Evolutionary conservation across 2,329 filamentous ascomycete genomes (phyloP), one percentile per base, ranked within the genome.

Genomic region (Colletotrichum liaoningense): DNA sequence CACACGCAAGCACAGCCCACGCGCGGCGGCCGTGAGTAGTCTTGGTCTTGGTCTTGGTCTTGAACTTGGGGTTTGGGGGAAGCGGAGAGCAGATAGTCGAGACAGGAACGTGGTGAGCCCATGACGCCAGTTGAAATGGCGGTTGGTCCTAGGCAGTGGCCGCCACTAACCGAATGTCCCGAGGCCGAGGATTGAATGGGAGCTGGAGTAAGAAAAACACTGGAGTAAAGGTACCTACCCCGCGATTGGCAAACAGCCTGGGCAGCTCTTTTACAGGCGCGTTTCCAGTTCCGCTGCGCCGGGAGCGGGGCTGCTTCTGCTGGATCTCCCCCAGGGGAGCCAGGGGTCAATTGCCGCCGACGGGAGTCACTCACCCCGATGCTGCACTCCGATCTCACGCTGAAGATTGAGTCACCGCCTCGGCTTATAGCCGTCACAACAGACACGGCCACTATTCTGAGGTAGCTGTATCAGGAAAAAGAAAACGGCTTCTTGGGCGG

Each of bases 151-250:
- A 67, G 33, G 33, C 12, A 35, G 69, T 59, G 69, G 69, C 73
- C 73, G 73, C 62, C 56, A 33, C 69, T 69, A 74, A 58, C 73
- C 73, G 73, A 69, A 58, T 55, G 56, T 68, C 60, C 73, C 65
- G 73, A 74, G 64, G 73, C 69, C 63, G 63, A 72, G 57, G 38
- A 69, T 69, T 46, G 42, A 35, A 22, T 19, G 56, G 49, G 28
- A 28, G 57, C 56, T 46, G 30, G 66, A 54, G 28, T 14, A 30
- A 60, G 19, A 49, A 49, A 49, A 49, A 49, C 42, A 49, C 42
- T 66, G 28, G 67, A 66, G 56, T 57, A 42, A 42, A 42, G 38
- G 14, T 7, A 42, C 38, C 38, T 42, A 71, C 71, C 71, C 71
- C 71, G 67, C 71, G 67, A 71, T 71, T 71, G 35, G 46, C 35